A percentile compares a stretch with the other conserved stretches of the same genome.
Conservation (phyloP, 1,284 basidiomycete genomes). For the Trichosporon faecale region DNA sequence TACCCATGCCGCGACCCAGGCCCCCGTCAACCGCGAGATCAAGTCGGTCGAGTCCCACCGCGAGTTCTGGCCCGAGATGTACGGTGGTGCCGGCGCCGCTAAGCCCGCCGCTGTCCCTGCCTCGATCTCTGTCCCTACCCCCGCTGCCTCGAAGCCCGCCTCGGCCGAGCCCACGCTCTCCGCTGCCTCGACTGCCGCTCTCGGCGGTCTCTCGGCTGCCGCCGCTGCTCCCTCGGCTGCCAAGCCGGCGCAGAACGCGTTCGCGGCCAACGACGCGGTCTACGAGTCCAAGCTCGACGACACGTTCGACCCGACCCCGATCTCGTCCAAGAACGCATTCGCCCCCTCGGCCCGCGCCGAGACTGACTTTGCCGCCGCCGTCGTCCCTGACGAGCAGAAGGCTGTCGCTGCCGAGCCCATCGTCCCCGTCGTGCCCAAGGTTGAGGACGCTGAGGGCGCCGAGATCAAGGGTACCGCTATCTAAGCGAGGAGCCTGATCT, state of each 20-base stretch:
- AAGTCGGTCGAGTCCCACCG: conserved; percentile 38
- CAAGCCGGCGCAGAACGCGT: neutral
- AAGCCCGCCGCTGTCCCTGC: neutral
- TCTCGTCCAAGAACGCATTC: neutral
- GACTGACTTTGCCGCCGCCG: neutral
- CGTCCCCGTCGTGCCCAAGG: neutral
- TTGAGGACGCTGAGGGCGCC: neutral
- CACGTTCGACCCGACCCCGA: neutral
- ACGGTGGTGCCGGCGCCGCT: conserved; percentile 13
- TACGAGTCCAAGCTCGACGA: neutral
- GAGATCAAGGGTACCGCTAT: neutral
- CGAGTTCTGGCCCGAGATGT: conserved; percentile 35
- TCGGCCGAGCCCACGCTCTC: neutral
- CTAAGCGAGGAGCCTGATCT: neutral
- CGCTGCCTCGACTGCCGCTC: neutral
- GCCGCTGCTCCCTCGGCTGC: neutral
- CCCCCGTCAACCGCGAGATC: conserved; percentile 23
- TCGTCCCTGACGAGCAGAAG: neutral
- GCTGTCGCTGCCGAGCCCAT: neutral
- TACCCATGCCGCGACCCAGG: conserved; percentile 59
- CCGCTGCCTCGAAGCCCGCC: neutral
- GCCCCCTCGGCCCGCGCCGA: neutral
- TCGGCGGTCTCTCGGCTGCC: neutral
- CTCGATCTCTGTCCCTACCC: neutral
- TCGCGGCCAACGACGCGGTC: neutral